Evolutionary conservation across 1,284 basidiomycete species (phyloP), one percentile per base, ranked within the genome.

Genomic region (Wallemia ichthyophaga): DNA sequence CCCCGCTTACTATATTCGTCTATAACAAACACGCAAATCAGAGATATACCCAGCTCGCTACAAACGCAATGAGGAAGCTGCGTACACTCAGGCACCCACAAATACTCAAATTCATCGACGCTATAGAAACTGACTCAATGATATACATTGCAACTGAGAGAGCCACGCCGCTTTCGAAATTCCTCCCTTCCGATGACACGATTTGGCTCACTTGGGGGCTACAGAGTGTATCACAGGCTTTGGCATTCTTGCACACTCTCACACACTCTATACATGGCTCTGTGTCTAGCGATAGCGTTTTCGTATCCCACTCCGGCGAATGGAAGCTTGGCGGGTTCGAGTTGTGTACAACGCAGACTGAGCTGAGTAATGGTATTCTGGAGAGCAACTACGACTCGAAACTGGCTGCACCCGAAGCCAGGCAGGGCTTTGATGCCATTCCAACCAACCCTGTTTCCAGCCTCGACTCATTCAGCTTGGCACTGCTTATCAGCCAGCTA

Each of bases 321-420:
- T 98, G 91, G 92, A 84, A 84, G 66, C 72, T 98, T 9, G 91
- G 84, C 27, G 92, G 92, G 1, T 91, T 98, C 65, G 94, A 99
- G 65, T 71, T 91, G 0, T 71, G 24, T 24, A 56, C 13, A 3
- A 5, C 55, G 25, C 55, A 56, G 25, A 11, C 25, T 11, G 55
- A 56, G n/a, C 37, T 48, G 9, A 48, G 37, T 19, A 48, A 56
- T 17, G 55, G 55, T 7, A 25, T 27, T 25, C 25, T 56, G 5
- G 55, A 27, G 25, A 27, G 55, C 13, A 61, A 62, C 17, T 68
- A 67, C 58, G 67, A 48, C n/a, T 11, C 5, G n/a, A 48, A 21
- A 11, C 7, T 73, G 67, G 75, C 79, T 25, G 75, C 83, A 2
- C 92, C 94, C 0, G 94, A 98, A 71, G 82, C 94, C n/a, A 82